Evolutionary conservation across 2,329 filamentous ascomycete genomes (phyloP).

Genomic region (Neonectria punicea): DNA sequence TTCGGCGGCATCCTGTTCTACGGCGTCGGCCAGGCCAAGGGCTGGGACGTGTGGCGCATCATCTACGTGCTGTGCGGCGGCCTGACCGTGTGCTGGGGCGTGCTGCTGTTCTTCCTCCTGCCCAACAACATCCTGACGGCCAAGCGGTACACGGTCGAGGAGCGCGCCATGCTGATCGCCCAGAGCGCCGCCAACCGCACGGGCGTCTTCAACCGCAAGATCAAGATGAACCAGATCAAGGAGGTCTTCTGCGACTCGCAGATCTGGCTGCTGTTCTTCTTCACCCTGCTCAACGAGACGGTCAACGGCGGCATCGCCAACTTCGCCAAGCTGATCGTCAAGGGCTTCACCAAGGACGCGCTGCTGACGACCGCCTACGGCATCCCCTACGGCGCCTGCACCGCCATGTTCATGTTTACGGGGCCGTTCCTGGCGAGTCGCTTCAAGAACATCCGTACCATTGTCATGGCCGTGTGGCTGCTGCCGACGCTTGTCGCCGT

Average conservation of each 20-base stretch:
- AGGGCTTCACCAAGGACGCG: constrained; percentile 53
- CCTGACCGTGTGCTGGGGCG: constrained; percentile 59
- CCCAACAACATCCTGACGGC: constrained; percentile 59
- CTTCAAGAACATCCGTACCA: constrained; percentile 61
- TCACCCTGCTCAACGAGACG: constrained; percentile 64
- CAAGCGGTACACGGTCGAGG: constrained; percentile 37
- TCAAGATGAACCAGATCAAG: constrained; percentile 60
- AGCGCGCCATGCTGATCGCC: constrained; percentile 63
- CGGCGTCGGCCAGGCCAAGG: constrained; percentile 62
- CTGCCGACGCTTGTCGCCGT: constrained; percentile 62
- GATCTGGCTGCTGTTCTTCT: constrained; percentile 63
- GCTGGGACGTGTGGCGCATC: constrained; percentile 59
- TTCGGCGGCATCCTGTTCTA: constrained; percentile 61
- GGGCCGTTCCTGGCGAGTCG: constrained; percentile 63
- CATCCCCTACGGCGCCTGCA: constrained; percentile 65
- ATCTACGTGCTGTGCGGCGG: constrained; percentile 64
- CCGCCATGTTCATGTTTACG: constrained; percentile 63
- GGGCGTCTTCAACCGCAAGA: constrained; percentile 59
- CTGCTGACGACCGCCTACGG: constrained; percentile 60
- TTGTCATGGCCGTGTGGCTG: constrained; percentile 63
- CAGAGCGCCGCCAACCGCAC: constrained; percentile 66
- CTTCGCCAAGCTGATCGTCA: constrained; percentile 65
- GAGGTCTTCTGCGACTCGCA: constrained; percentile 62
- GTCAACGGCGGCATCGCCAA: constrained; percentile 66
- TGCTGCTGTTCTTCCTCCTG: constrained; percentile 56